Percentiles rank a stretch among this genome's conserved stretches.
Conservation (phyloP, 139 green algal species). For the Monoraphidium neglectum region DNA sequence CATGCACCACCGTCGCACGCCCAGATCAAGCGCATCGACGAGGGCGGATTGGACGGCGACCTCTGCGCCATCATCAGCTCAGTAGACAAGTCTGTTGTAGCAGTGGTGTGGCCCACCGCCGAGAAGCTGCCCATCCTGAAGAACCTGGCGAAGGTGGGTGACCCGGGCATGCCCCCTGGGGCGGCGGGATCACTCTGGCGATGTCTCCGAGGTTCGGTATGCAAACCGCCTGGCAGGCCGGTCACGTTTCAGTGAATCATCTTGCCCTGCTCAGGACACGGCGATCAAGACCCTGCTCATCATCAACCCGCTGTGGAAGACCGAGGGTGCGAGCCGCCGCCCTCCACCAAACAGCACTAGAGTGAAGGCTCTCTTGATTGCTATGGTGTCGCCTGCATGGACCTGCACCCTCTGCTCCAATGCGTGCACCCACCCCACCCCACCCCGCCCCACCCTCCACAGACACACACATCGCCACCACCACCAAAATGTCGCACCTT, state of each 20-base stretch:
- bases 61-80: conserved; percentile 22
- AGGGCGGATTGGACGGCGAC: conserved; percentile 34
- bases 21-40: conserved; percentile 22
- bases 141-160: conserved; percentile 16
- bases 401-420: too few species aligned
- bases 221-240: not conserved
- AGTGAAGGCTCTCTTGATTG: not conserved
- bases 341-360: too few species aligned
- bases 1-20: too few species aligned
- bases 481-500: too few species aligned
- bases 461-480: too few species aligned
- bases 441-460: too few species aligned
- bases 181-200: not conserved
- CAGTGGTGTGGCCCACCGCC: conserved; percentile 34
- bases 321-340: not conserved
- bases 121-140: conserved; percentile 37
- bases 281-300: conserved; percentile 18
- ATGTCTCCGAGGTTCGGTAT: not conserved
- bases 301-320: conserved; percentile 26
- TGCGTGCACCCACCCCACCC: too few species aligned
- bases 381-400: too few species aligned
- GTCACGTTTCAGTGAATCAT: not conserved
- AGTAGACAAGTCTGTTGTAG: conserved; percentile 6
- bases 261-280: conserved; percentile 10
- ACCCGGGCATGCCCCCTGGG: not conserved